Evolutionary conservation across 176 grass and related monocot species (phyloP).

Genomic region (Tillandsia leiboldiana): DNA sequence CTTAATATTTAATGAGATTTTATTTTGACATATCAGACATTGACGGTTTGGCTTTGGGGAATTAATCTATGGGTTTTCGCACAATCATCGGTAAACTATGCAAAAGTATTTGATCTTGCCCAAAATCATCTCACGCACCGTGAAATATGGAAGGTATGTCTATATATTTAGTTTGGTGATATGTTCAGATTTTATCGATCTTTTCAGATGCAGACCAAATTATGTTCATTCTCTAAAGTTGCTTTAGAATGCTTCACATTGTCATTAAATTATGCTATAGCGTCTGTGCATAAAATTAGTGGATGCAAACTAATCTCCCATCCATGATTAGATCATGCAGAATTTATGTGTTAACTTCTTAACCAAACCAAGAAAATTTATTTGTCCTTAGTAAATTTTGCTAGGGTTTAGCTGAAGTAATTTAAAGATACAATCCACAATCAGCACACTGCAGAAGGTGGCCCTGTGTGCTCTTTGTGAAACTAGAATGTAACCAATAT

Average conservation of each 20-base stretch:
- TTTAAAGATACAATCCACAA: too few relatives aligned
- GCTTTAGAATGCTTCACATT: neutral
- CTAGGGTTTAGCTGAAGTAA: too few relatives aligned
- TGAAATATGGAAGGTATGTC: slow-evolving; percentile 92
- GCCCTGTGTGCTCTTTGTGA: too few relatives aligned
- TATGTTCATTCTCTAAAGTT: neutral
- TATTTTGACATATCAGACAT: slow-evolving; percentile 45
- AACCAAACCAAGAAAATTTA: too few relatives aligned
- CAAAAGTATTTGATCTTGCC: slow-evolving; percentile 84
- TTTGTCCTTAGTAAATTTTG: too few relatives aligned
- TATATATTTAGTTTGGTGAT: slow-evolving; percentile 1
- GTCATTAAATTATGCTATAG: too few relatives aligned
- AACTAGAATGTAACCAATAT: neutral
- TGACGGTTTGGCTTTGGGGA: slow-evolving; percentile 99
- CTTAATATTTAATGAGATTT: slow-evolving; percentile 1
- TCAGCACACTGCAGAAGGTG: too few relatives aligned
- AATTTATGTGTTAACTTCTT: too few relatives aligned
- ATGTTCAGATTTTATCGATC: slow-evolving; percentile 1
- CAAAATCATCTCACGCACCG: slow-evolving; percentile 74
- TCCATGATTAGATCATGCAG: too few relatives aligned
- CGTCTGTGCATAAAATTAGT: too few relatives aligned
- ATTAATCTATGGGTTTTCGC: slow-evolving; percentile 92
- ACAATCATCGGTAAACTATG: slow-evolving; percentile 74
- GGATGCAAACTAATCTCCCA: too few relatives aligned
- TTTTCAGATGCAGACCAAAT: neutral